Conservation (phyloP, 495 filamentous ascomycete species). For the Daldinia grandis region DNA sequence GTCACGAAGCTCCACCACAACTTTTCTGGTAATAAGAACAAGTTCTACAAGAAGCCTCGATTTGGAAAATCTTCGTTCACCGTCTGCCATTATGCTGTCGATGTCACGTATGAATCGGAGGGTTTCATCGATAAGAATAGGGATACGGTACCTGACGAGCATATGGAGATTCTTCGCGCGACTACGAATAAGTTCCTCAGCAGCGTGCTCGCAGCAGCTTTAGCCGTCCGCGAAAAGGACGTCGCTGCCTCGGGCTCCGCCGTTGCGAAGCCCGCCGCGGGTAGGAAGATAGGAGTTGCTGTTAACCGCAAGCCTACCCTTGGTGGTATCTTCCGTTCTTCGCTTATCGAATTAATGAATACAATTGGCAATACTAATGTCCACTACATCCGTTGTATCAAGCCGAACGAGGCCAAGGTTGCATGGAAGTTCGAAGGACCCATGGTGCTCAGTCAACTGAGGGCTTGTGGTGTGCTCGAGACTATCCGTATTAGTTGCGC, state of each 20-base stretch:
- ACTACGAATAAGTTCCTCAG: conserved; percentile 87
- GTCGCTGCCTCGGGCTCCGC: conserved; percentile 70
- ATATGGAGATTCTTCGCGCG: conserved; percentile 87
- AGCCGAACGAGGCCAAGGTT: conserved; percentile 96
- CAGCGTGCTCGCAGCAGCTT: conserved; percentile 84
- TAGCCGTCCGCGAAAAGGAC: conserved; percentile 89
- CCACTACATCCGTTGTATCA: conserved; percentile 99
- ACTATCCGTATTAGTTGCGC: conserved; percentile 98
- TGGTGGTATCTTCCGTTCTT: conserved; percentile 98
- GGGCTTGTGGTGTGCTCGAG: conserved; percentile 98
- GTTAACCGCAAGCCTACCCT: conserved; percentile 96
- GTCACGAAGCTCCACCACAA: conserved; percentile 97
- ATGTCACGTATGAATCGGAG: conserved; percentile 99
- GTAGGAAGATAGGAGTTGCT: conserved; percentile 86
- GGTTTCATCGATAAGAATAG: conserved; percentile 99
- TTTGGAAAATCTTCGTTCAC: conserved; percentile 99
- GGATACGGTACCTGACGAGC: conserved; percentile 98
- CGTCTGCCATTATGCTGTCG: conserved; percentile 97
- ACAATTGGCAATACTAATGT: conserved; percentile 98
- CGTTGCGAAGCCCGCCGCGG: conserved; percentile 73
- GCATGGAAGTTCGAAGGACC: conserved; percentile 99
- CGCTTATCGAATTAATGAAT: conserved; percentile 95
- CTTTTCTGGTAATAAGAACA: conserved; percentile 89
- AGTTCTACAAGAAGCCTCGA: conserved; percentile 97
- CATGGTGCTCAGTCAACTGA: conserved; percentile 97